Conservation (phyloP, 805 yeast genomes). For the Danielia oregonensis region DNA sequence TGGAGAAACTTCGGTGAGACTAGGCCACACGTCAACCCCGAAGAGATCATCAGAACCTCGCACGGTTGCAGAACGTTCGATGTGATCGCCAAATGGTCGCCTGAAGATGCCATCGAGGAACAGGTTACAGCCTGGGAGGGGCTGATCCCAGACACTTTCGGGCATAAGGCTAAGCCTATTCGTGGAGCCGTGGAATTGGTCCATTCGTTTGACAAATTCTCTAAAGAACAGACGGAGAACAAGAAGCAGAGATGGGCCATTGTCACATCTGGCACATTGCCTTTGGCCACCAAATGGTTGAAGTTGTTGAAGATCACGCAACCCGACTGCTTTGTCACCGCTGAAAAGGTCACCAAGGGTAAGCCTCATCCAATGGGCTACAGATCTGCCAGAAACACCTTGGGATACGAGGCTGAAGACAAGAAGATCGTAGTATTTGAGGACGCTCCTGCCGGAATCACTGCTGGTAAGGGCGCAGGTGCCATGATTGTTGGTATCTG, state of each 20-base stretch:
- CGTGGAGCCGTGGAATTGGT: conserved; percentile 71
- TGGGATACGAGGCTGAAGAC: conserved; percentile 34
- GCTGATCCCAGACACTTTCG: conserved; percentile 66
- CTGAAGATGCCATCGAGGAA: conserved; percentile 65
- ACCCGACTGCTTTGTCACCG: conserved; percentile 79
- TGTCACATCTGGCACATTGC: conserved; percentile 79
- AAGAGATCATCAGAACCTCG: conserved; percentile 65
- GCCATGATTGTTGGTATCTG: conserved; percentile 82
- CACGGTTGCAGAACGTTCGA: conserved; percentile 87
- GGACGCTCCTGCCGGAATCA: conserved; percentile 86
- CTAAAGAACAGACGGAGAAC: conserved; percentile 40
- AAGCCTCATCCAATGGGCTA: conserved; percentile 89
- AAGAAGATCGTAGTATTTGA: conserved; percentile 66
- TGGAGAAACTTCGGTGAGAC: conserved; percentile 72
- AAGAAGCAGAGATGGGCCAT: conserved; percentile 70
- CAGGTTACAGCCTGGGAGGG: conserved; percentile 66
- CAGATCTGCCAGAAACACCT: conserved; percentile 49
- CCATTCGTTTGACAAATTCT: conserved; percentile 46
- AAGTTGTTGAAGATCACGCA: conserved; percentile 52
- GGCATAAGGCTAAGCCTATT: conserved; percentile 68
- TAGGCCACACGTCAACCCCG: conserved; percentile 65
- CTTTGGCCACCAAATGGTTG: conserved; percentile 78
- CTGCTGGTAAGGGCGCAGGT: conserved; percentile 81
- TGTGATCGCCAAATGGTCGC: conserved; percentile 69
- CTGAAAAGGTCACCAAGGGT: conserved; percentile 74